Base-by-base conservation (phyloP, 768 basidiomycete species). In the Leccinum rimulosum region DNA sequence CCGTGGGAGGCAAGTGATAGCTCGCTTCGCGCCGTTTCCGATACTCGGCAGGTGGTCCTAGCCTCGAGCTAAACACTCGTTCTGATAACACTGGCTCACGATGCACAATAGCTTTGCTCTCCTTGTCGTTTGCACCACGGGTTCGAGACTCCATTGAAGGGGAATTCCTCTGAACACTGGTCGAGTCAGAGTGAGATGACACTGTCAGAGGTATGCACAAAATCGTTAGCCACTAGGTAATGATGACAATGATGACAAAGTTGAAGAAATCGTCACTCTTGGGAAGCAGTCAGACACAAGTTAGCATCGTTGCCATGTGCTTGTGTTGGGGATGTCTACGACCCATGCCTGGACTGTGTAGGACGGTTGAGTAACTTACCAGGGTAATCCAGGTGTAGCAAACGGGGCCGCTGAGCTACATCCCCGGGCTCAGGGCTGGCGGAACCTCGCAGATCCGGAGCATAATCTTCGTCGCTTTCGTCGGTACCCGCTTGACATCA, bases 81-180 rank as follows among this genome's bases (percentile, higher is more conserved):
- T 73, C 68, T 27, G 66, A 33, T 43, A 59, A 56, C 56, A 57
- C 68, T 40, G 49, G 55, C 31, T 63, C 61, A 65, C 83, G 80
- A 28, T 80, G 77, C 10, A 79, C 78, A 38, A 86, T 79, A 10
- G 79, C 82, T 58, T 79, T 84, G 67, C 92, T 92, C 71, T 91
- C 90, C 72, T 92, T 91, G 68, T 87, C 85, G 40, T 82, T 79
- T 55, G 87, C 87, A 55, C 85, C 84, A 63, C 88, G 88, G 6
- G 80, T 81, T 27, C 77, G 78, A 27, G 81, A 76, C 6, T 82
- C 82, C 33, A 77, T 69, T 3, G 85, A 84, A 25, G 85, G 83
- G 10, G 76, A 78, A 22, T 69, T 70, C 22, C 76, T 77, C 55
- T 71, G 82, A 36, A 60, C 45, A 22, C 61, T 56, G 1, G 62